A percentile compares a stretch with the other conserved stretches of the same genome.
These are phyloP conservation scores for Flaveria ramosissima DNA, from an alignment of 129 eudicot genomes.

Conservation along the genomic window DNA sequence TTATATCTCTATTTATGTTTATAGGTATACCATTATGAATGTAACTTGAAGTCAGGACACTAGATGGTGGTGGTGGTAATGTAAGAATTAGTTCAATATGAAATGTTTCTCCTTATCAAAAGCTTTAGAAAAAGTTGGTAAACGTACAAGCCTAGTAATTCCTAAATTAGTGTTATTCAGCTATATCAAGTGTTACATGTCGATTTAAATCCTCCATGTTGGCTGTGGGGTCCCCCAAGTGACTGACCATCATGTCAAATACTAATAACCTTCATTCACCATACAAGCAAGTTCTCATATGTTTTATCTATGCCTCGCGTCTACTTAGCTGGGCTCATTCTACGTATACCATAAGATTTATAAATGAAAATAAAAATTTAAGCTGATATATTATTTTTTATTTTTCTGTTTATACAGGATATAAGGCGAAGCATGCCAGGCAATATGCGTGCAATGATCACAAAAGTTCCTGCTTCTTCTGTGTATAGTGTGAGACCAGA, in stretches of 20 bases:
- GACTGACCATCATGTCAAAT: neutral
- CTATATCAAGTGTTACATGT: neutral
- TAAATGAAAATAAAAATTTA: constrained; percentile 7
- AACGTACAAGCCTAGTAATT: constrained; percentile 18
- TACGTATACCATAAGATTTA: neutral
- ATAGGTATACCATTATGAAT: constrained; percentile 20
- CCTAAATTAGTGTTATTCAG: neutral
- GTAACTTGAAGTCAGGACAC: neutral
- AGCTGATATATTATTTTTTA: no score
- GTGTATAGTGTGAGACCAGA: constrained; percentile 56
- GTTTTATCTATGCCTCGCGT: neutral
- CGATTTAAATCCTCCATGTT: neutral
- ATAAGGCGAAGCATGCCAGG: constrained; percentile 73
- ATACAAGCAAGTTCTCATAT: neutral
- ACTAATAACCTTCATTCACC: neutral
- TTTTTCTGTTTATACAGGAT: constrained; percentile 49
- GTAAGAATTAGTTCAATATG: neutral
- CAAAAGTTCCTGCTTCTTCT: constrained; percentile 61
- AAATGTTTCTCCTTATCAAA: constrained; percentile 5
- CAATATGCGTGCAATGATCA: constrained; percentile 55
- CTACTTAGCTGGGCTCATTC: neutral
- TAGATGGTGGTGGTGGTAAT: constrained; percentile 11
- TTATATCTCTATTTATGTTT: neutral
- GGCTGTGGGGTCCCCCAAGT: no score
- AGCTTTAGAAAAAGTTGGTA: neutral